Conservation (phyloP, 2,329 filamentous ascomycete genomes). For the Podosphaera fusca region DNA sequence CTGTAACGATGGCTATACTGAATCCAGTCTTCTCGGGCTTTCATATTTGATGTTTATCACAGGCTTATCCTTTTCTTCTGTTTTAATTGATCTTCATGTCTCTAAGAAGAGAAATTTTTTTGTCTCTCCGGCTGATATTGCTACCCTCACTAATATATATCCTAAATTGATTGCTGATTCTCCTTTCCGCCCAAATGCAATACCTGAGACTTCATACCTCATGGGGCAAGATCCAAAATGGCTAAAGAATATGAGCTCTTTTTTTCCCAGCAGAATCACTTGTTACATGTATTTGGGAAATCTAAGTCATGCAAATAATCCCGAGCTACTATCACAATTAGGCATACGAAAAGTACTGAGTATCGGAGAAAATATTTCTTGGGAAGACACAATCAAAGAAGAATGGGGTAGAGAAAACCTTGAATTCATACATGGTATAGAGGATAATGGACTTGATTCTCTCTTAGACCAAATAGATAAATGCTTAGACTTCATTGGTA, state of each 20-base stretch:
- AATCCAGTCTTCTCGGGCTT: slow-evolving; percentile 69
- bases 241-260: slow-evolving; percentile 70
- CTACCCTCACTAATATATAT: slow-evolving; percentile 55
- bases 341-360: slow-evolving; percentile 77
- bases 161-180: slow-evolving; percentile 52
- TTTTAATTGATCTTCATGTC: slow-evolving; percentile 70
- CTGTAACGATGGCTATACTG: slow-evolving; percentile 89
- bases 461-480: slow-evolving; percentile 65
- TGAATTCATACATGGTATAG: slow-evolving; percentile 61
- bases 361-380: slow-evolving; percentile 71
- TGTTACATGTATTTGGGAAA: slow-evolving; percentile 96
- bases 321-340: slow-evolving; percentile 52
- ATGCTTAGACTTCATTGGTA: slow-evolving; percentile 83
- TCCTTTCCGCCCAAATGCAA: slow-evolving; percentile 26
- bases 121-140: slow-evolving; percentile 76
- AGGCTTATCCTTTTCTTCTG: slow-evolving; percentile 54
- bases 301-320: slow-evolving; percentile 80
- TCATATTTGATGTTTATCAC: slow-evolving; percentile 89
- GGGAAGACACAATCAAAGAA: slow-evolving; percentile 47
- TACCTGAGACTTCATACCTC: slow-evolving; percentile 28
- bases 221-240: slow-evolving; percentile 46
- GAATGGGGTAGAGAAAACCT: slow-evolving; percentile 59
- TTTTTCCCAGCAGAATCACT: slow-evolving; percentile 66
- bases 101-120: slow-evolving; percentile 80
- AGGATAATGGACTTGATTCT: slow-evolving; percentile 92